These are phyloP conservation scores for Psilocybe cyanescens DNA, from an alignment of 768 basidiomycete species.

Conservation along the genomic window DNA sequence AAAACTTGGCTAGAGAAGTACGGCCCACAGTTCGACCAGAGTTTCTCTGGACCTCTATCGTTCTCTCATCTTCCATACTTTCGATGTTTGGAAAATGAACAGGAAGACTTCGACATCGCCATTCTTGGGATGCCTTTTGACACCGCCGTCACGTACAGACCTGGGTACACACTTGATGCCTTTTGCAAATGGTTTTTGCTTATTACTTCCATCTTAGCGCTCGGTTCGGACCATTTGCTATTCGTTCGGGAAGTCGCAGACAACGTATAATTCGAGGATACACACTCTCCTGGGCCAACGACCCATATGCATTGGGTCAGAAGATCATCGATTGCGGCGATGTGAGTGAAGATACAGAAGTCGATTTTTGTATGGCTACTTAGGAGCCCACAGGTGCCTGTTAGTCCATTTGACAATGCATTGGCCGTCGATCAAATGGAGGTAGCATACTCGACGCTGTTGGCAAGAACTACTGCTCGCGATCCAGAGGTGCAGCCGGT, in stretches of 20 bases:
- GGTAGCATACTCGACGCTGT: conserved; percentile 78
- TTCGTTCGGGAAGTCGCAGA: conserved; percentile 78
- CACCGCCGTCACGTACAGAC: conserved; percentile 66
- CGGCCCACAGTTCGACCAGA: conserved; percentile 71
- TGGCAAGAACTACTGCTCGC: conserved; percentile 54
- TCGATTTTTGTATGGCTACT: neutral
- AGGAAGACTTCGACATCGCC: conserved; percentile 69
- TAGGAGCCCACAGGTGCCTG: conserved; percentile 57
- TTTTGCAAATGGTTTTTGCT: neutral
- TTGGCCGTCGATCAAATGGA: conserved; percentile 88
- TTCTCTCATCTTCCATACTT: conserved; percentile 84
- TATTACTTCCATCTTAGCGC: conserved; percentile 49
- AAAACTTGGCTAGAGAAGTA: conserved; percentile 73
- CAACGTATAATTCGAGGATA: conserved; percentile 62
- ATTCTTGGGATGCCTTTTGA: conserved; percentile 84
- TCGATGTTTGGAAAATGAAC: conserved; percentile 67
- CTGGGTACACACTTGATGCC: conserved; percentile 40
- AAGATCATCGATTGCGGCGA: conserved; percentile 86
- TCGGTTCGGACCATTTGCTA: conserved; percentile 86
- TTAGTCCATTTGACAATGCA: conserved; percentile 80
- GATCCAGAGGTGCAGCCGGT: conserved; percentile 42
- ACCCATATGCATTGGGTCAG: conserved; percentile 61
- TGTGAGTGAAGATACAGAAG: conserved; percentile 40
- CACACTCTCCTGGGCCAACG: conserved; percentile 71
- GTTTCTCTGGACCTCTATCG: conserved; percentile 79